A percentile compares a stretch with the other conserved stretches of the same genome.
Conservation (phyloP, 345 rosid species). For the Tarenaya hassleriana region DNA sequence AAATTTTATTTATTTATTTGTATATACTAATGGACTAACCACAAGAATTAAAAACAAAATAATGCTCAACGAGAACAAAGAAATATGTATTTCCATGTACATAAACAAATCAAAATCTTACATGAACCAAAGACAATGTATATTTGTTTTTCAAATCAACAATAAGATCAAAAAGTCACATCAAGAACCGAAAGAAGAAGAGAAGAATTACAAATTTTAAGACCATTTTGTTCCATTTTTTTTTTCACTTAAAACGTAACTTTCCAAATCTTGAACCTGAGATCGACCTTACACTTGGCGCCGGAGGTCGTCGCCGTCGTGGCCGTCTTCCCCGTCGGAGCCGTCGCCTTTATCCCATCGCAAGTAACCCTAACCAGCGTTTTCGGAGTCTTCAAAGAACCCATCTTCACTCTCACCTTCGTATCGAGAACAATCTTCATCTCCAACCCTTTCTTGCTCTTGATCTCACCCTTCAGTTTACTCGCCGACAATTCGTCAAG, state of each 20-base stretch:
- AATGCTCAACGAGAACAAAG: slow-evolving; percentile 5
- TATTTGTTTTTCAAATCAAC: neutral
- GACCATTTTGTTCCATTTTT: slow-evolving; percentile 5
- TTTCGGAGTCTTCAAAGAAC: slow-evolving; percentile 52
- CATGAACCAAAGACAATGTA: slow-evolving; percentile 11
- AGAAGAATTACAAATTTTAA: slow-evolving; percentile 2
- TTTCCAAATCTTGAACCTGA: slow-evolving; percentile 85
- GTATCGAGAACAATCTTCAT: slow-evolving; percentile 57
- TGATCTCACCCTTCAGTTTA: slow-evolving; percentile 43
- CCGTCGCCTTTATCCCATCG: slow-evolving; percentile 46
- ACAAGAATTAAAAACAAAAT: too few relatives aligned
- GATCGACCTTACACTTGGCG: slow-evolving; percentile 72
- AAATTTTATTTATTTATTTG: too few relatives aligned
- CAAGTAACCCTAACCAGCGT: slow-evolving; percentile 57
- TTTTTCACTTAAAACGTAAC: slow-evolving; percentile 40
- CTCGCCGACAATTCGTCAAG: slow-evolving; percentile 43
- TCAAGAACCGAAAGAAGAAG: neutral
- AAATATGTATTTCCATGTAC: slow-evolving; percentile 25
- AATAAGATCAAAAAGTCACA: slow-evolving; percentile 16
- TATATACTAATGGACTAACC: too few relatives aligned
- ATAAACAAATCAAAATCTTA: slow-evolving; percentile 14
- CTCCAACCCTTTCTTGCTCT: slow-evolving; percentile 46
- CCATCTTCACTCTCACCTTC: slow-evolving; percentile 66
- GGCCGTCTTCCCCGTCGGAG: slow-evolving; percentile 55
- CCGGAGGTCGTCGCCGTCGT: slow-evolving; percentile 45